Base-by-base conservation (phyloP, 768 basidiomycete species). In the Pulveroboletus frians region DNA sequence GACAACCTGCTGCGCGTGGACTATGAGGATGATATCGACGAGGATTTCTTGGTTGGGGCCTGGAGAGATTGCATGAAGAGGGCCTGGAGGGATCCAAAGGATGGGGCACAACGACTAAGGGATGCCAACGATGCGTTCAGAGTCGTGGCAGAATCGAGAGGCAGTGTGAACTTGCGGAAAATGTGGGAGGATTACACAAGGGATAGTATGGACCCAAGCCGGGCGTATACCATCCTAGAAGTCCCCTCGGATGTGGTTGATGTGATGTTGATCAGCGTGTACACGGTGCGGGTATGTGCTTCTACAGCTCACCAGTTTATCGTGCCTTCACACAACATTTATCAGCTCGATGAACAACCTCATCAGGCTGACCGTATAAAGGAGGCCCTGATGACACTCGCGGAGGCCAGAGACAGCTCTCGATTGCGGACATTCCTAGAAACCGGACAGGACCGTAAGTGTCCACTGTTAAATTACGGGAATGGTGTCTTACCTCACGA, bases 361-460 rank as follows among this genome's bases (percentile, higher is more conserved):
- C 71, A 70, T 37, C 85, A 86, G 61, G 58, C 73, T 32, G 81
- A 88, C 7, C 81, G 77, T 57, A 84, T 88, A 83, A 75, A 75
- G 31, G 83, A 86, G 54, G 91, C 89, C 0, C 62, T 93, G 58
- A 54, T 66, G 17, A 79, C 86, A 37, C 87, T 96, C 42, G 85
- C 88, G 0, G 85, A 91, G 58, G 73, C 77, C 6, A 73, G 85
- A 43, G 78, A 88, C 45, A 93, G 89, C 60, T 73, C 73, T n/a
- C 80, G 84, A 6, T 63, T 95, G 46, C 76, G 79, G 31, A 74
- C 77, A 44, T 88, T 84, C 62, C 59, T 85, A 2, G 71, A 78
- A 44, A 77, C 83, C 2, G 88, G 88, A 4, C 69, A 68, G 49
- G 88, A 92, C 69, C 85, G 92, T 94, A 70, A 56, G 91, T 79